Evolutionary conservation across 2,329 filamentous ascomycete species (phyloP).

Genomic region (Purpureocillium takamizusanense): DNA sequence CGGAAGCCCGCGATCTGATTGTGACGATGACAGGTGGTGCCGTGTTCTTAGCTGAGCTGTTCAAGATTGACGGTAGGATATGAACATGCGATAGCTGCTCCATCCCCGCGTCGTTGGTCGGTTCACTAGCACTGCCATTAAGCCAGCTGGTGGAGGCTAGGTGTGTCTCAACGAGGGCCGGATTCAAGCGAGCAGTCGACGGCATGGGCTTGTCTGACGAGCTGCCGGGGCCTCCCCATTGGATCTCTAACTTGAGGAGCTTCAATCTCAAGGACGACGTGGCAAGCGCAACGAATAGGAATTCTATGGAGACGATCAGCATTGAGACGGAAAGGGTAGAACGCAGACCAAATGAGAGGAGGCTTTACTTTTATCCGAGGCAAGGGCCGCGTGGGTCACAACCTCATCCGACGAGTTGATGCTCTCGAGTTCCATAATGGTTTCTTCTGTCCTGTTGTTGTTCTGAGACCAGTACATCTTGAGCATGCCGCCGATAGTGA

Average conservation of each 20-base stretch:
- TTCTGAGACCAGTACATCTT: constrained; percentile 71
- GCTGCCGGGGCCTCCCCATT: constrained; percentile 53
- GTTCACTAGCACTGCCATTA: constrained; percentile 33
- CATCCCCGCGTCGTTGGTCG: constrained; percentile 40
- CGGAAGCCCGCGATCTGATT: constrained; percentile 55
- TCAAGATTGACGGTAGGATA: constrained; percentile 58
- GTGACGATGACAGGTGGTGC: constrained; percentile 58
- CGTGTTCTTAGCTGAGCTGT: constrained; percentile 46
- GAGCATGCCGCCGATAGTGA: constrained; percentile 66
- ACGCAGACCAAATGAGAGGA: no score
- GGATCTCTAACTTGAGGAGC: constrained; percentile 62
- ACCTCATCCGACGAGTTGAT: constrained; percentile 63
- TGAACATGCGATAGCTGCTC: constrained; percentile 65
- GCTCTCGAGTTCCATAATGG: constrained; percentile 64
- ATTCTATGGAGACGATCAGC: constrained; percentile 26
- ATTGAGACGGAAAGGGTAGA: neutral
- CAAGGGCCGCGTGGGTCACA: constrained; percentile 71
- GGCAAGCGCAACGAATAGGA: constrained; percentile 56
- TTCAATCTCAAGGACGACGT: constrained; percentile 65
- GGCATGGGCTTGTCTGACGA: constrained; percentile 46
- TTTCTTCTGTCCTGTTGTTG: constrained; percentile 63
- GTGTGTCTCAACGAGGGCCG: constrained; percentile 45
- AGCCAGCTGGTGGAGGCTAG: constrained; percentile 51
- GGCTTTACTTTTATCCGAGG: constrained; percentile 67
- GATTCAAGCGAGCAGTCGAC: constrained; percentile 36